Base-by-base conservation (phyloP, 2,329 filamentous ascomycete genomes). In the Cordyceps pruinosa region DNA sequence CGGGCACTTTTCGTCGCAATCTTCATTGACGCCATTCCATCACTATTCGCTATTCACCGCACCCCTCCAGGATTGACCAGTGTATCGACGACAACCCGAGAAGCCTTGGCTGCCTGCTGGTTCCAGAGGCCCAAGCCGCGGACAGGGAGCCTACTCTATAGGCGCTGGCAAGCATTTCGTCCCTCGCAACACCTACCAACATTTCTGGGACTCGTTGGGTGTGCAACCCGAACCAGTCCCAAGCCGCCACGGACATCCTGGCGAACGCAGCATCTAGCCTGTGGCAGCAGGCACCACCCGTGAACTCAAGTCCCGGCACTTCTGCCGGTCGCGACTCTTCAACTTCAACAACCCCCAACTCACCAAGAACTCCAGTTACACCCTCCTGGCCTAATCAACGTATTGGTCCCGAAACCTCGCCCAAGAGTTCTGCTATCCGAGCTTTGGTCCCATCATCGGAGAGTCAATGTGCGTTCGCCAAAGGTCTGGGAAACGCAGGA, bases 381-480 rank as follows among this genome's bases (percentile, higher is more conserved):
- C 70, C 70, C 28, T 64, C 65, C 28, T 72, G 68, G 67, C 59
- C 59, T 19, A 59, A 62, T 23, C 65, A 59, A 50, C 62, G 57
- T 48, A 59, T 67, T 48, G 47, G 64, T 21, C 51, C 63, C 35
- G 61, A 62, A n/a, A 58, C 60, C 26, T 59, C 62, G 19, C 61
- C 61, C 30, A 66, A 65, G 54, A 60, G 62, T 51, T 63, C 58
- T 45, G 60, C 63, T 37, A 59, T 59, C 58, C 51, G 58, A 23
- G 61, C 60, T 44, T 61, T 65, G 58, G 54, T 61, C 58, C 59
- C 57, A 32, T 58, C 59, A 47, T 62, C 54, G 45, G 63, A 63
- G 64, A 69, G 76, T 83, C 82, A 77, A 85, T 85, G 82, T 80
- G 72, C 76, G 71, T 76, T 74, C 74, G 74, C 72, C 73, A 72